These are phyloP conservation scores for Elsinoe arachidis DNA, from an alignment of 2,329 filamentous ascomycete species.

Conservation along the genomic window DNA sequence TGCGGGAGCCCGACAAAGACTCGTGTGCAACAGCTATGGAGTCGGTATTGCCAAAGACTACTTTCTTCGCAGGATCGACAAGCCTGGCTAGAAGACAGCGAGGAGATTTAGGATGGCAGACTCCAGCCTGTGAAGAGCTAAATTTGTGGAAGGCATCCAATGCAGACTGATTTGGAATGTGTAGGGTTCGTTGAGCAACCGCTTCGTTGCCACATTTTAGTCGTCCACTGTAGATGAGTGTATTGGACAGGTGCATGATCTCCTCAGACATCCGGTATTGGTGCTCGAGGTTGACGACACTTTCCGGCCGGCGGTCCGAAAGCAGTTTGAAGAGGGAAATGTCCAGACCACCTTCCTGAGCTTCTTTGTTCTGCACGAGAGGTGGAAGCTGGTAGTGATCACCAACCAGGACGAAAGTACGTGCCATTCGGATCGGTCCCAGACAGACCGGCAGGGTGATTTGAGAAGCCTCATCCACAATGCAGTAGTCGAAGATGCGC, in stretches of 20 bases:
- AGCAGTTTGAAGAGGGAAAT: conserved; percentile 89
- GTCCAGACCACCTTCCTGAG: conserved; percentile 76
- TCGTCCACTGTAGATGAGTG: conserved; percentile 81
- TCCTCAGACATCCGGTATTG: conserved; percentile 99
- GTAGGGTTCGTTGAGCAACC: conserved; percentile 61
- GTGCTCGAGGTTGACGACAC: conserved; percentile 85
- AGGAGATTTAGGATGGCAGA: conserved; percentile 19
- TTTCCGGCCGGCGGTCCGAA: conserved; percentile 76
- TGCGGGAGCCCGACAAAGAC: conserved; percentile 69
- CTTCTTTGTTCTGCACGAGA: conserved; percentile 85
- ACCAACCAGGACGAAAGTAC: conserved; percentile 87
- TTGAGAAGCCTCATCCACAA: conserved; percentile 95
- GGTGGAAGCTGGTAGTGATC: conserved; percentile 96
- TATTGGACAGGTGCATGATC: conserved; percentile 89
- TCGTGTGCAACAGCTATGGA: conserved; percentile 57
- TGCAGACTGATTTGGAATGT: conserved; percentile 46
- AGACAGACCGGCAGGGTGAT: conserved; percentile 93
- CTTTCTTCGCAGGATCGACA: conserved; percentile 61
- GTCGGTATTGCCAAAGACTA: conserved; percentile 87
- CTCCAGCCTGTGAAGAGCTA: background rate
- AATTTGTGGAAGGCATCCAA: conserved; percentile 29
- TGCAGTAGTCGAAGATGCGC: conserved; percentile 92
- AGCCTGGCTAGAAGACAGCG: conserved; percentile 71
- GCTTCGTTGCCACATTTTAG: conserved; percentile 79
- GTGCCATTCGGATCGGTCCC: conserved; percentile 85